phyloP scores from a whole-genome alignment of 257 asterid species.

The Nicotiana benthamiana region DNA sequence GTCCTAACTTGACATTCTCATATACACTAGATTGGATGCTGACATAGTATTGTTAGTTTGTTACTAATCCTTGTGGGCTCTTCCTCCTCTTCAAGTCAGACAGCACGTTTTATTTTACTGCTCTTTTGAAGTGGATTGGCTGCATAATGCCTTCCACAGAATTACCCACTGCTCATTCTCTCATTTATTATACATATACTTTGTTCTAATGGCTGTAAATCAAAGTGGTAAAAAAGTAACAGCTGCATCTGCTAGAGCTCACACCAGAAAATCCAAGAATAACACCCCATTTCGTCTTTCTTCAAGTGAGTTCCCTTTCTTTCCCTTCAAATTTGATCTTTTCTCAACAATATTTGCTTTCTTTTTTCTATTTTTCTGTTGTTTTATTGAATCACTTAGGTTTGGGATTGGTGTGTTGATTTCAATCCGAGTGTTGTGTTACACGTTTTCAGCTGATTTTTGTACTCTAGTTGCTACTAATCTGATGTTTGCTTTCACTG shows the following conservation, averaged over 20 bases:
- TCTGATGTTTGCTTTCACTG: background rate
- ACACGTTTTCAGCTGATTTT: background rate
- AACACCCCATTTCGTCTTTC: slow-evolving; percentile 13
- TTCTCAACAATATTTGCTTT: background rate
- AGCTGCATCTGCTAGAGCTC: slow-evolving; percentile 44
- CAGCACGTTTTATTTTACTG: too few species aligned
- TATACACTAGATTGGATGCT: too few species aligned
- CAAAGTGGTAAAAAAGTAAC: slow-evolving; percentile 18
- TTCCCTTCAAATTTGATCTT: background rate
- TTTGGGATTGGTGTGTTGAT: background rate
- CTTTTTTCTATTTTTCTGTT: background rate
- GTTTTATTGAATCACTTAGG: background rate
- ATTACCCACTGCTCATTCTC: too few species aligned
- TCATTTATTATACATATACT: too few species aligned
- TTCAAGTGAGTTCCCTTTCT: slow-evolving; percentile 25
- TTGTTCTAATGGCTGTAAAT: background rate
- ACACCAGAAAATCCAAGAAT: slow-evolving; percentile 28
- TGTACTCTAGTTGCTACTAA: background rate
- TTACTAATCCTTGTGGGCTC: too few species aligned
- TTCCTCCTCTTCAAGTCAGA: too few species aligned
- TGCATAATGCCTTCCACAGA: too few species aligned
- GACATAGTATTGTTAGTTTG: too few species aligned
- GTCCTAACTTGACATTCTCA: too few species aligned
- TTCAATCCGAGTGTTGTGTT: background rate
- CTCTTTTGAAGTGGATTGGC: too few species aligned